Conservation (phyloP, 2,329 filamentous ascomycete species). For the Anisogramma anomala region DNA sequence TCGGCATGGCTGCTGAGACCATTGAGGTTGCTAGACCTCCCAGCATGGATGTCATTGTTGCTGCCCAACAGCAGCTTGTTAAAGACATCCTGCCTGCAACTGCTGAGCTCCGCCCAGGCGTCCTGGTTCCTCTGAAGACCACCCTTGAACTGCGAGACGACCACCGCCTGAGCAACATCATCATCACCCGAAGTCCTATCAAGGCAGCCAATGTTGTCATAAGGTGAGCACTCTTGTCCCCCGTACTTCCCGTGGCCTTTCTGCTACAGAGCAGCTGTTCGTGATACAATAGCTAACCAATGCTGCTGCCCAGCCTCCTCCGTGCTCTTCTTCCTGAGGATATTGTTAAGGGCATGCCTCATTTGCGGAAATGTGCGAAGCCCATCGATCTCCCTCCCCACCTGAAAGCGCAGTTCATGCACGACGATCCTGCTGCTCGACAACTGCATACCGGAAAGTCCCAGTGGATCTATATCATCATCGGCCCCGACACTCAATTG, state of each 20-base stretch:
- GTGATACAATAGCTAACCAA: conserved; percentile 17
- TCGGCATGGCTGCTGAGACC: conserved; percentile 7
- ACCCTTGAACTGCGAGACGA: conserved; percentile 51
- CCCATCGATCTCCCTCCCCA: conserved; percentile 54
- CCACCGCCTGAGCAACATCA: conserved; percentile 48
- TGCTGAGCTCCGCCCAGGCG: conserved; percentile 29
- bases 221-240: conserved; percentile 40
- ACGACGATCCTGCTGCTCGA: conserved; percentile 40
- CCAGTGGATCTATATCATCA: conserved; percentile 47
- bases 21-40: conserved; percentile 8
- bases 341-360: conserved; percentile 52
- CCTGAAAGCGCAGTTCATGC: conserved; percentile 51
- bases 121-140: conserved; percentile 53
- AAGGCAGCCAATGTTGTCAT: conserved; percentile 62
- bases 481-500: conserved; percentile 41
- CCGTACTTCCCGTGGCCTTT: neutral
- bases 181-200: conserved; percentile 60
- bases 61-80: conserved; percentile 23
- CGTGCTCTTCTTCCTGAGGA: conserved; percentile 46
- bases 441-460: conserved; percentile 49
- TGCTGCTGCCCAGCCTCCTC: conserved; percentile 33
- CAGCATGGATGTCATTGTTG: conserved; percentile 18
- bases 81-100: conserved; percentile 21
- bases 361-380: conserved; percentile 68
- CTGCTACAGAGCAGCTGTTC: no score